These are phyloP conservation scores for Saccharomyces paradoxus DNA, from an alignment of 805 yeast genomes.

Conservation along the genomic window DNA sequence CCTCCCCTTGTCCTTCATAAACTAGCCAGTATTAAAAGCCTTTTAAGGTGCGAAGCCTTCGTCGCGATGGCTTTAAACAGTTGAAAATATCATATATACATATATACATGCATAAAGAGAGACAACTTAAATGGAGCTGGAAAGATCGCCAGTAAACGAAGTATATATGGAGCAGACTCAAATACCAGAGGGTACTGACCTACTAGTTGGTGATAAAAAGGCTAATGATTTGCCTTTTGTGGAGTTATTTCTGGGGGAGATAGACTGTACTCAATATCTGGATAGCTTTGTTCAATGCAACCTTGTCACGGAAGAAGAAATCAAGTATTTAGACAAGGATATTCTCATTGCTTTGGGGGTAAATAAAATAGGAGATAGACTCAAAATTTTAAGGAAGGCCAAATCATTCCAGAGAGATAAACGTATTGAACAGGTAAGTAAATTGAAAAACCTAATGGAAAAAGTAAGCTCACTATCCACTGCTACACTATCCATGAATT, in stretches of 20 bases:
- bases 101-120: not conserved
- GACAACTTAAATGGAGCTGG: not conserved
- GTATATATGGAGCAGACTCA: not conserved
- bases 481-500: conserved; percentile 7
- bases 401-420: conserved; percentile 29
- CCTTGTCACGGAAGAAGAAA: conserved; percentile 16
- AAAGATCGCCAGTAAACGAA: not conserved
- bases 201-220: not conserved
- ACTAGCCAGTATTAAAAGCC: not conserved
- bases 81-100: not conserved
- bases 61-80: not conserved
- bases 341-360: conserved; percentile 70
- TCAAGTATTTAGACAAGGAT: conserved; percentile 41
- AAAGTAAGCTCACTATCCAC: conserved; percentile 18
- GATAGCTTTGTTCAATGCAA: conserved; percentile 15
- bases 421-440: conserved; percentile 5
- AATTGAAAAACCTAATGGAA: conserved; percentile 16
- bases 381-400: conserved; percentile 56
- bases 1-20: not conserved
- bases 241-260: conserved; percentile 15
- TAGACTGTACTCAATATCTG: conserved; percentile 20
- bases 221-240: conserved; percentile 7
- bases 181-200: not conserved
- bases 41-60: not conserved
- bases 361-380: conserved; percentile 72